phyloP scores from a whole-genome alignment of 2,329 filamentous ascomycete genomes.

The Colletotrichum karsti region DNA sequence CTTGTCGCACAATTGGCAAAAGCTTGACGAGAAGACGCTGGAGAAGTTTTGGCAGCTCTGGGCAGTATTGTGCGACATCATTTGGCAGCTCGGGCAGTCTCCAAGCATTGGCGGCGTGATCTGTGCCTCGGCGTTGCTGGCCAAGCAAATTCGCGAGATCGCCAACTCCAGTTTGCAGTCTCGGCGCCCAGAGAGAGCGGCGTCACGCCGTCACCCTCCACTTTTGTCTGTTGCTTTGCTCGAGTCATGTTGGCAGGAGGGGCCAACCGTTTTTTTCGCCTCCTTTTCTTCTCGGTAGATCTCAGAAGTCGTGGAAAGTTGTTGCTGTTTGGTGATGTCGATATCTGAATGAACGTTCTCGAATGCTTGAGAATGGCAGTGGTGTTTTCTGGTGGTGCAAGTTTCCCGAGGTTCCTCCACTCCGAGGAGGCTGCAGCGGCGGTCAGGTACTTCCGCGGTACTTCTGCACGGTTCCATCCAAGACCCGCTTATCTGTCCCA shows the following conservation, averaged over 20 bases:
- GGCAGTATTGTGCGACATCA: slow-evolving; percentile 8
- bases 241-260: slow-evolving; percentile 9
- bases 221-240: slow-evolving; percentile 5
- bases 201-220: slow-evolving; percentile 23
- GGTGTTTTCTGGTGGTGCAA: neutral
- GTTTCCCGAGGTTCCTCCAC: neutral
- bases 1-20: slow-evolving; percentile 23
- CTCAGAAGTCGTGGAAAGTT: neutral
- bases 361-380: slow-evolving; percentile 2
- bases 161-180: slow-evolving; percentile 18
- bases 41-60: slow-evolving; percentile 2
- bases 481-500: neutral
- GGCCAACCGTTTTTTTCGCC: neutral
- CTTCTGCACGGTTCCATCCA: slow-evolving; percentile 13
- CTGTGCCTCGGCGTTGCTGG: slow-evolving; percentile 11
- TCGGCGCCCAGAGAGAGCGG: slow-evolving; percentile 24
- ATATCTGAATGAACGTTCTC: slow-evolving; percentile 11
- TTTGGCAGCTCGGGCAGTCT: slow-evolving; percentile 4
- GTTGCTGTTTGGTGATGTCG: neutral
- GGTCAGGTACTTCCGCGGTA: slow-evolving; percentile 16
- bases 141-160: slow-evolving; percentile 25
- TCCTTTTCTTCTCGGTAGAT: neutral
- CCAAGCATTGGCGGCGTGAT: slow-evolving; percentile 26
- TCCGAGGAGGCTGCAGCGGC: neutral
- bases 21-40: slow-evolving; percentile 18